phyloP scores from a whole-genome alignment of 2,329 filamentous ascomycete species.

The Neonectria magnoliae region DNA sequence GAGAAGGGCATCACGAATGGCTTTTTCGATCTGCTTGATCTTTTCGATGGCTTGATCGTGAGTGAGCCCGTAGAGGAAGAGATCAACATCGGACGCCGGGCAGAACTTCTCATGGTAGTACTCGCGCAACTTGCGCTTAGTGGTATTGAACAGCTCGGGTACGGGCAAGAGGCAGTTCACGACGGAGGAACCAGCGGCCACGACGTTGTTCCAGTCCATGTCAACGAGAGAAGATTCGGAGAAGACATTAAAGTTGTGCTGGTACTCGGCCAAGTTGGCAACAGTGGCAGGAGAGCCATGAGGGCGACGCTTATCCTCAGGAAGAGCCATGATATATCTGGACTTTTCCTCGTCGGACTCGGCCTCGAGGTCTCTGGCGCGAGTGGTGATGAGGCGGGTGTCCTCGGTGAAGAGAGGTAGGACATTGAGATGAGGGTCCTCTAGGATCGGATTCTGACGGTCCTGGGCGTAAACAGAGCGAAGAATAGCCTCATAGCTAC shows the following conservation, averaged over 20 bases:
- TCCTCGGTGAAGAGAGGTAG: constrained; percentile 71
- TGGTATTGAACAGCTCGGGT: constrained; percentile 67
- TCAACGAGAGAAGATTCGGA: constrained; percentile 81
- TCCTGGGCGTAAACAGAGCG: constrained; percentile 76
- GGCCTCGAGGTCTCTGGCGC: constrained; percentile 66
- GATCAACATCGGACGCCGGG: constrained; percentile 86
- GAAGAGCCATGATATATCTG: constrained; percentile 76
- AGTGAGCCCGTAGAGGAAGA: constrained; percentile 83
- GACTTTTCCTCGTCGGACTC: constrained; percentile 71
- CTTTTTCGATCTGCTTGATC: constrained; percentile 82
- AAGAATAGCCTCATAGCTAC: constrained; percentile 72
- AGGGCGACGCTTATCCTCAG: constrained; percentile 67
- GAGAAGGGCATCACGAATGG: constrained; percentile 80
- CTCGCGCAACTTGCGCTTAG: constrained; percentile 71
- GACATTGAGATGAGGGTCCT: constrained; percentile 69
- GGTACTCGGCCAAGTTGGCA: constrained; percentile 73
- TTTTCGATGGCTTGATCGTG: constrained; percentile 84
- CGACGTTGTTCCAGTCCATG: constrained; percentile 83
- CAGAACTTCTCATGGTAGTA: constrained; percentile 87
- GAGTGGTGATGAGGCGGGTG: constrained; percentile 67
- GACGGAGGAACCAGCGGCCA: constrained; percentile 83
- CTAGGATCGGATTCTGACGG: constrained; percentile 65
- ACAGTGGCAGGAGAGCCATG: constrained; percentile 76
- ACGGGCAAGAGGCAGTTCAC: constrained; percentile 81
- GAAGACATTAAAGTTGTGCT: constrained; percentile 83